A percentile compares a stretch with the other conserved stretches of the same genome.
Evolutionary conservation across 2,329 filamentous ascomycete species (phyloP).

Genomic region (Aspergillus ruber): DNA sequence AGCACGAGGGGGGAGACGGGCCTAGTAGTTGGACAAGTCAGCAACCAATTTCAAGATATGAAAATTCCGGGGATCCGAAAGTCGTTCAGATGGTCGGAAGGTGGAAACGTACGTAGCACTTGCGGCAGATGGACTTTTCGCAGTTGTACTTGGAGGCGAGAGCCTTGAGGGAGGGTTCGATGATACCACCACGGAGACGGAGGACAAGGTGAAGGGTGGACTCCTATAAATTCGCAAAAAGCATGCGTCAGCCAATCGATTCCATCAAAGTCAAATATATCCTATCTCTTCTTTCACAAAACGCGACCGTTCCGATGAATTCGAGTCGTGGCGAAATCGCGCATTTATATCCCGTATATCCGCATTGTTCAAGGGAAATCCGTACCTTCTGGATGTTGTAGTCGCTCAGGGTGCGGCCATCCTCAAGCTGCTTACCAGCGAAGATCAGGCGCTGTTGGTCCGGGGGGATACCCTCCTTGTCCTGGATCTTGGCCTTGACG

Average conservation of each 20-base stretch:
- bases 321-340: neutral
- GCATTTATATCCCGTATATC: neutral
- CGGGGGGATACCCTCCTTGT: constrained; percentile 97
- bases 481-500: constrained; percentile 99
- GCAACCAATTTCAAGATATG: neutral
- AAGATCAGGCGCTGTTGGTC: constrained; percentile 99
- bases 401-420: constrained; percentile 91
- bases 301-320: neutral
- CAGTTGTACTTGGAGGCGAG: constrained; percentile 99
- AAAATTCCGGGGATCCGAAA: neutral
- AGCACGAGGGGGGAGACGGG: constrained; percentile 90
- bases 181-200: constrained; percentile 98
- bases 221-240: constrained; percentile 54
- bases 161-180: constrained; percentile 97
- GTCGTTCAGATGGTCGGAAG: neutral
- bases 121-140: constrained; percentile 99
- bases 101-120: constrained; percentile 82
- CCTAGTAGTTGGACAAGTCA: constrained; percentile 29
- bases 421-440: constrained; percentile 97
- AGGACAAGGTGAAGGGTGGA: constrained; percentile 97
- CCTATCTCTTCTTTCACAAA: neutral
- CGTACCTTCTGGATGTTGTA: constrained; percentile 99
- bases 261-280: neutral
- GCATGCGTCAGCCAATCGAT: constrained; percentile 26
- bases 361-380: constrained; percentile 12